Conservation (phyloP, 2,329 filamentous ascomycete genomes). For the Lecanicillium sp. region DNA sequence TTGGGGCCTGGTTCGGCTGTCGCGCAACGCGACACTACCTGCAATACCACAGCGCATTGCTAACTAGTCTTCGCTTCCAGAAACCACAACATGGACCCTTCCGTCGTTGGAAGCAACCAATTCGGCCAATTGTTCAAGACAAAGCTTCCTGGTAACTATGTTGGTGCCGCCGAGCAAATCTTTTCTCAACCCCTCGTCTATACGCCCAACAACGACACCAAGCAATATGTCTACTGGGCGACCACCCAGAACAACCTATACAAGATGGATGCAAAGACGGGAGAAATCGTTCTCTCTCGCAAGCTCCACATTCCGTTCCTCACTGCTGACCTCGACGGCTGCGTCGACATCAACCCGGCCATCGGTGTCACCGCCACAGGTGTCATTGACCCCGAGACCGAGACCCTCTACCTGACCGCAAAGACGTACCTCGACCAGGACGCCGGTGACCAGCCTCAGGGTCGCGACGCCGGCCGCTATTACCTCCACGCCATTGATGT, state of each 20-base stretch:
- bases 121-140: slow-evolving; percentile 50
- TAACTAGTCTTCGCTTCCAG: slow-evolving; percentile 16
- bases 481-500: slow-evolving; percentile 30
- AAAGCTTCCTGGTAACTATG: slow-evolving; percentile 43
- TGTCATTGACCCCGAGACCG: slow-evolving; percentile 35
- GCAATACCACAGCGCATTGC: no score
- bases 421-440: slow-evolving; percentile 33
- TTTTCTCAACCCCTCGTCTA: slow-evolving; percentile 42
- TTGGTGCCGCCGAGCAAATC: slow-evolving; percentile 41
- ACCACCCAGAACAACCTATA: slow-evolving; percentile 53
- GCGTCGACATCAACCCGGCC: slow-evolving; percentile 39
- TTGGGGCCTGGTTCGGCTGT: no score
- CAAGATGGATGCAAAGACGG: slow-evolving; percentile 47
- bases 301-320: slow-evolving; percentile 43
- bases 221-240: slow-evolving; percentile 47
- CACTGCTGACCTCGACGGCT: slow-evolving; percentile 38
- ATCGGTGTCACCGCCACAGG: slow-evolving; percentile 39
- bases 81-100: slow-evolving; percentile 58
- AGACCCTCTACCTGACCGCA: slow-evolving; percentile 35
- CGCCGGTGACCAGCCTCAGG: slow-evolving; percentile 20
- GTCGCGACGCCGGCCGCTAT: slow-evolving; percentile 24
- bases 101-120: slow-evolving; percentile 44
- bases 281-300: slow-evolving; percentile 37
- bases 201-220: slow-evolving; percentile 35
- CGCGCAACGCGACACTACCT: no score